Base-by-base conservation (phyloP, 1,284 basidiomycete species). In the Leccinum huronense region DNA sequence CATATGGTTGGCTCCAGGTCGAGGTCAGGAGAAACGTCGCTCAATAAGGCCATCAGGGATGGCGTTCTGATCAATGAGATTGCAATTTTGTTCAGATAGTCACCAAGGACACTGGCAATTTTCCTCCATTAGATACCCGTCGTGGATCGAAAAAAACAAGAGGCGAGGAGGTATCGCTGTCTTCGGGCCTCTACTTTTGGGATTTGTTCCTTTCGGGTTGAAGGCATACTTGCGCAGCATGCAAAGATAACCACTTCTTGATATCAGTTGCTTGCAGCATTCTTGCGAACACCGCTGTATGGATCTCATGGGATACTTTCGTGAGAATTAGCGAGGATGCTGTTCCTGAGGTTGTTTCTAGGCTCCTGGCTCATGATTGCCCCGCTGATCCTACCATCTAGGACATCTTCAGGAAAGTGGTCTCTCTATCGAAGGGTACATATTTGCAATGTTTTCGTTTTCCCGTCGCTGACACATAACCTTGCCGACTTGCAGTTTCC, bases 291-390 rank as follows among this genome's bases (percentile, higher is more conserved):
- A 71, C 36, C 72, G 1, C 9, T 56, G 75, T 56, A 69, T 80
- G 89, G 94, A 95, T 97, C 58, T 81, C 97, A 23, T 94, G 94
- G 8, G 93, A 97, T 74, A 98, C 95, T 0, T 98, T 97, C 75
- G 88, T 94, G 0, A 92, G 86, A 19, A 94, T 97, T 71, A 95
- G 89, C 67, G 90, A 93, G 69, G 95, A 97, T 77, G 95, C 95
- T 19, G 87, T 86, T 10, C 94, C 94, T 5, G 95, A 97, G 82
- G 92, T 91, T 70, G 59, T 31, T 34, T 65, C 13, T 27, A 31
- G n/a, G 10, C 60, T 57, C 33, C 4, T 2, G 9, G 1, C 48
- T 16, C 34, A 63, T 16, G 53, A 30, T 30, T 63, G 10, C 13
- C 23, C 53, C 42, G 11, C 40, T 63, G 53, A 65, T 36, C n/a